Evolutionary conservation across 495 filamentous ascomycete species (phyloP), one percentile per base, ranked within the genome.

Genomic region (Penicillium lagena): DNA sequence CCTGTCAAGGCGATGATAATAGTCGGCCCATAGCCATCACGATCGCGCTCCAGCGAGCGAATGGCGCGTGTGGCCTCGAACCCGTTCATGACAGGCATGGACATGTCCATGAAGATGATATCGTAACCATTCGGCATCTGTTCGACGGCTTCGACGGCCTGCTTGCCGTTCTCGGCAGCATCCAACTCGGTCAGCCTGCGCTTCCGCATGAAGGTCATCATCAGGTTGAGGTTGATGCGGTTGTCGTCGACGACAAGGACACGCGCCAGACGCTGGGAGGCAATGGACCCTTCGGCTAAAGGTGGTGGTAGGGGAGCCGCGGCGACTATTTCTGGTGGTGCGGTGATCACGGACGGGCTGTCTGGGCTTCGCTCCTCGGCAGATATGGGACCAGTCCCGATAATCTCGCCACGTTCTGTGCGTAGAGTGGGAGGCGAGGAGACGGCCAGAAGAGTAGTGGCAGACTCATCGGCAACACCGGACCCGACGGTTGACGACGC

Each of bases 81-180:
- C 7, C 85, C 85, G 43, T 86, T 81, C 72, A 89, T 83, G 0
- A 88, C 65, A 0, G 86, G 86, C 86, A 90, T 89, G 12, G 79
- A 81, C 40, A 89, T 82, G 42, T 87, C 82, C 77, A 80, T 79
- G 60, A 81, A 77, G 35, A 81, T 72, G 28, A 79, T 70, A 46
- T 79, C 75, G 44, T 73, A 78, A 17, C 67, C 71, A 39, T 56
- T 44, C n/a, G 42, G 43, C 30, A 63, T 38, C 29, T 47, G 49
- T 44, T 78, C 75, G 3, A 66, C 75, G 0, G 68, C 67, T 11
- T 78, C 64, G 4, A 81, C 69, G 1, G 77, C 77, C 11, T 75
- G 42, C 27, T 75, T 67, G 12, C 77, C 77, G 40, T 79, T 76
- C 44, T 72, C 68, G 4, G 76, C 77, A 0, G 70, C 63, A n/a